Conservation (phyloP, 768 basidiomycete genomes). For the Boletus barrowsii region DNA sequence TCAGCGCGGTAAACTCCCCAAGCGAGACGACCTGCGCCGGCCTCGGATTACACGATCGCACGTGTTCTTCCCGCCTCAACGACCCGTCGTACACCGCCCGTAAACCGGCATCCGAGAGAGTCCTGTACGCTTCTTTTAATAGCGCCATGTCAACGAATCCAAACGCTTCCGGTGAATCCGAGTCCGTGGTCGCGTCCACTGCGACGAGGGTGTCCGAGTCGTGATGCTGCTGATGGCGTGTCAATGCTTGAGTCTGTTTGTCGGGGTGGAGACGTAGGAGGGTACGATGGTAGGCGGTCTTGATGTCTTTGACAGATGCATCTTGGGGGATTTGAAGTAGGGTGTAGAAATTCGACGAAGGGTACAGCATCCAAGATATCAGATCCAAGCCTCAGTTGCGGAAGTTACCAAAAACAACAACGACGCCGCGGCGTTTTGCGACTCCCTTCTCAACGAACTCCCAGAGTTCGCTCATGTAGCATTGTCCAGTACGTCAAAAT, state of each 20-base stretch:
- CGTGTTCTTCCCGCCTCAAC: conserved; percentile 5
- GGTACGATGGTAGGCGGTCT: conserved; percentile 64
- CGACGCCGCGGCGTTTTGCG: too few relatives aligned
- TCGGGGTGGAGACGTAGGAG: conserved; percentile 68
- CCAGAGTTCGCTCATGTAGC: not conserved
- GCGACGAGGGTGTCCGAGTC: too few relatives aligned
- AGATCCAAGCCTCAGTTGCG: too few relatives aligned
- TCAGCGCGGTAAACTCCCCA: conserved; percentile 52
- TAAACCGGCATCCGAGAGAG: conserved; percentile 48
- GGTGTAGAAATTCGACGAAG: conserved; percentile 50
- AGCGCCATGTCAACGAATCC: conserved; percentile 44
- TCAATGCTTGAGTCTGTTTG: conserved; percentile 33
- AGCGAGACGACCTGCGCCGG: conserved; percentile 79
- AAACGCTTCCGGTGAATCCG: not conserved
- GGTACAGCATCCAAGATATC: too few relatives aligned
- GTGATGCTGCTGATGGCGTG: conserved; percentile 15
- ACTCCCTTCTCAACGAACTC: too few relatives aligned
- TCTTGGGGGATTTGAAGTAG: conserved; percentile 51
- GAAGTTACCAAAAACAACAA: too few relatives aligned
- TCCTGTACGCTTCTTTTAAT: conserved; percentile 66
- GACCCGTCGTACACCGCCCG: conserved; percentile 52
- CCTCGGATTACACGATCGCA: conserved; percentile 41
- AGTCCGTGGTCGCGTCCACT: conserved; percentile 20
- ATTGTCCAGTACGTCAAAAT: conserved; percentile 34
- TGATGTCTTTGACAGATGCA: conserved; percentile 56